Evolutionary conservation across 768 basidiomycete genomes (phyloP).

Genomic region (Gloeophyllum trabeum): DNA sequence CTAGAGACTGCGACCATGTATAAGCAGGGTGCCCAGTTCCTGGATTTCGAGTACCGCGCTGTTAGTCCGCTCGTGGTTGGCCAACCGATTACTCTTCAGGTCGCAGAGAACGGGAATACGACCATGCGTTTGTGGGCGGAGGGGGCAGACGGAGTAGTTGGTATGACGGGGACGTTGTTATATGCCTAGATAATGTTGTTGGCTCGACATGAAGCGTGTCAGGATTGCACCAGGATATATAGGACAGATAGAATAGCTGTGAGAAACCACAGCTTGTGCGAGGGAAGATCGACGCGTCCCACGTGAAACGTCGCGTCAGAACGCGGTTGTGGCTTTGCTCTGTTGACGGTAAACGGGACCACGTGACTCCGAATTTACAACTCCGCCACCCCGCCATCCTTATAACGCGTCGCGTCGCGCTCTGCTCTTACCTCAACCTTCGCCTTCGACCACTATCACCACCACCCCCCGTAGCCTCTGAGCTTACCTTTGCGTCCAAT

Average conservation of each 20-base stretch:
- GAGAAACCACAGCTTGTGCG: too few species aligned
- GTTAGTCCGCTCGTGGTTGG: slow-evolving; percentile 52
- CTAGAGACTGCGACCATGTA: slow-evolving; percentile 48
- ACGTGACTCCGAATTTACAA: background rate
- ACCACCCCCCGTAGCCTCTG: background rate
- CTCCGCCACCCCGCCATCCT: background rate
- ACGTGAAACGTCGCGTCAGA: too few species aligned
- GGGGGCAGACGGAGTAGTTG: slow-evolving; percentile 45
- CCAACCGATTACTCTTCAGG: slow-evolving; percentile 33
- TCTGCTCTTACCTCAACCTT: background rate
- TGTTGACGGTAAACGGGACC: background rate
- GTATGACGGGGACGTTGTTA: slow-evolving; percentile 50
- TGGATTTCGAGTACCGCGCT: slow-evolving; percentile 58
- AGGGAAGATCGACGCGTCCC: too few species aligned
- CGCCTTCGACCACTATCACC: background rate
- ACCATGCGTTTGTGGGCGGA: slow-evolving; percentile 44
- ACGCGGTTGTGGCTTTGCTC: too few species aligned
- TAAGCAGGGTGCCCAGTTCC: slow-evolving; percentile 33
- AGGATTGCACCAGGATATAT: too few species aligned
- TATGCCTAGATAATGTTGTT: too few species aligned
- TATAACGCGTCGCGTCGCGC: background rate
- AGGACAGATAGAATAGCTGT: too few species aligned
- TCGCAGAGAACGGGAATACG: slow-evolving; percentile 27
- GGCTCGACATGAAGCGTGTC: too few species aligned
- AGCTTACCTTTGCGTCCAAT: background rate